These are phyloP conservation scores for Syzygium aromaticum DNA, from an alignment of 345 rosid genomes.

Conservation along the genomic window DNA sequence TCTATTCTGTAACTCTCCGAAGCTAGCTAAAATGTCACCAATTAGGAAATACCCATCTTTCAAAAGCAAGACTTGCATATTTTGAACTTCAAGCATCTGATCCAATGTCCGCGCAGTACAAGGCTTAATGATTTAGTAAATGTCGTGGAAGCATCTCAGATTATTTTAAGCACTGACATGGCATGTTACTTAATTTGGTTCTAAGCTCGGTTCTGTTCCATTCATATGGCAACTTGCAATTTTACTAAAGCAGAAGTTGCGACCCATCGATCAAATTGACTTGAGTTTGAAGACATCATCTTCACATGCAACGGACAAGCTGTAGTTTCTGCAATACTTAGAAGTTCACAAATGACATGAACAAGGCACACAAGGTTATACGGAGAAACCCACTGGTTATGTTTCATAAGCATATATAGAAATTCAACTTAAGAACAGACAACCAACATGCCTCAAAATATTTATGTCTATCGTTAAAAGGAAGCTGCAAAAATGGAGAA, in stretches of 20 bases:
- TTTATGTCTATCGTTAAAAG: not conserved
- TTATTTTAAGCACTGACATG: not conserved
- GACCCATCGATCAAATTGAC: not conserved
- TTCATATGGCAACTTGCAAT: not conserved
- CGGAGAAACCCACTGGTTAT: not conserved
- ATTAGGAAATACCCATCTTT: not conserved
- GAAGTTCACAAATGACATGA: not conserved
- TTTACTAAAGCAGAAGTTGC: not conserved
- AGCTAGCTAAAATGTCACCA: not conserved
- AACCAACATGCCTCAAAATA: not conserved
- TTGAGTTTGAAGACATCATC: not conserved
- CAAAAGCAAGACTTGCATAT: not conserved
- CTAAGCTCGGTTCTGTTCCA: not conserved
- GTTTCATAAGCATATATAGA: not conserved
- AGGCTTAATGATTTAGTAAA: not conserved
- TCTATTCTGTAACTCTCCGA: not conserved
- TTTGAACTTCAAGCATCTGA: not conserved
- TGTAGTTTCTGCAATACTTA: not conserved
- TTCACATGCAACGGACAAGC: not conserved
- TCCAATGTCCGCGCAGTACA: not conserved
- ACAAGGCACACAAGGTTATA: not conserved
- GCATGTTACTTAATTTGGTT: not conserved
- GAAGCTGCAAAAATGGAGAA: not conserved
- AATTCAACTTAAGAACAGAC: not conserved
- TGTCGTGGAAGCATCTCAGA: not conserved